phyloP scores from a whole-genome alignment of 768 basidiomycete genomes.

The Pleurotus pulmonarius region DNA sequence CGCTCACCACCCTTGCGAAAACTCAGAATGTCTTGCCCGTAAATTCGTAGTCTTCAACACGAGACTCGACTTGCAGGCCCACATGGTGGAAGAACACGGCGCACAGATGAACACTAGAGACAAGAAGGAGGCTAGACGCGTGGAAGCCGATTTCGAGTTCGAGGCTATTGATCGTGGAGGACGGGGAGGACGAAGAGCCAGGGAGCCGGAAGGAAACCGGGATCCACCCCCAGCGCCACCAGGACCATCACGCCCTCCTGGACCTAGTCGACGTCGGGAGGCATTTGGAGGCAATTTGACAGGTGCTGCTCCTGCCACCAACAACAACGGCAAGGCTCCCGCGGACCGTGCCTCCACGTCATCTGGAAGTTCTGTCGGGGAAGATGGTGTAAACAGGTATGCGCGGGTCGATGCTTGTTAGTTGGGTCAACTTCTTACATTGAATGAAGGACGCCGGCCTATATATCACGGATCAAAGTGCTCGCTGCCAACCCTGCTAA shows the following conservation, averaged over 20 bases:
- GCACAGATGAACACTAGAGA: constrained; percentile 69
- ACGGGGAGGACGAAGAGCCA: constrained; percentile 38
- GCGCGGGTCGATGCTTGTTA: constrained; percentile 12
- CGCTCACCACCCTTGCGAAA: constrained; percentile 76
- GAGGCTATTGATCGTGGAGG: constrained; percentile 40
- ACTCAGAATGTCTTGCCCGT: constrained; percentile 68
- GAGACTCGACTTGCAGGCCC: constrained; percentile 84
- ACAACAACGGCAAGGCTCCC: constrained; percentile 9
- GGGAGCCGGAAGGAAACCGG: constrained; percentile 44
- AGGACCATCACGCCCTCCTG: constrained; percentile 19
- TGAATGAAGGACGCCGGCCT: constrained; percentile 46
- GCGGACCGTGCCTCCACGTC: constrained; percentile 11
- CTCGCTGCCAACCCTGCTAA: constrained; percentile 54
- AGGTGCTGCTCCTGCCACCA: constrained; percentile 15
- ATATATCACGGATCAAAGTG: constrained; percentile 59
- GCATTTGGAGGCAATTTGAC: constrained; percentile 64
- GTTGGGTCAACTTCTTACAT: too few species aligned
- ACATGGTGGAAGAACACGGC: constrained; percentile 83
- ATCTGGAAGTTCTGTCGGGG: constrained; percentile 37
- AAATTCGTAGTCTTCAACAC: constrained; percentile 96
- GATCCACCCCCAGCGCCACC: constrained; percentile 34
- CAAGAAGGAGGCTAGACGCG: constrained; percentile 61
- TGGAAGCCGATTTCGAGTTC: constrained; percentile 73
- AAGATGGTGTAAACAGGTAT: constrained; percentile 51
- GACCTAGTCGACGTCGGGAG: constrained; percentile 49